These are phyloP conservation scores for Colletotrichum noveboracense DNA, from an alignment of 2,329 filamentous ascomycete genomes.

Conservation along the genomic window DNA sequence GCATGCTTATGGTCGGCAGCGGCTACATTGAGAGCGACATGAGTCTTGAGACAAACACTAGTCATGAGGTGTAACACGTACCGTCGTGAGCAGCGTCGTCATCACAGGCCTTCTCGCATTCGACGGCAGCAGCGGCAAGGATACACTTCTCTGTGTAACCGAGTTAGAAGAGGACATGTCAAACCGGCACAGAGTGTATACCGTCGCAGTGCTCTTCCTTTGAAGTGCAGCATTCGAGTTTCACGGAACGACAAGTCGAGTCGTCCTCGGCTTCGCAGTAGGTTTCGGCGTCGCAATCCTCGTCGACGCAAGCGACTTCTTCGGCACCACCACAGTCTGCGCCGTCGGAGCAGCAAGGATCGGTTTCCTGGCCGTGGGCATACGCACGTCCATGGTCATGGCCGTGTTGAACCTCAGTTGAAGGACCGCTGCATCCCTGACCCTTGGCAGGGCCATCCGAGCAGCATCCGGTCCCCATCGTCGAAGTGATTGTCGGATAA, in stretches of 20 bases:
- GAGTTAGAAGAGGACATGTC: neutral
- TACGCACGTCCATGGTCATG: neutral
- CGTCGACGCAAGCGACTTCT: neutral
- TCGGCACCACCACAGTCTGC: neutral
- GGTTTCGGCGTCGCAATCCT: constrained; percentile 11
- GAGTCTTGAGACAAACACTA: neutral
- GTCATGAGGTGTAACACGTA: constrained; percentile 18
- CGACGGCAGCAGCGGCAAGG: constrained; percentile 31
- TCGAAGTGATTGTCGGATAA: neutral
- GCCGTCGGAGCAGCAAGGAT: neutral
- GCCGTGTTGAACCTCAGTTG: neutral
- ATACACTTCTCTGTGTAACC: constrained; percentile 35
- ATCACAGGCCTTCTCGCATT: constrained; percentile 35
- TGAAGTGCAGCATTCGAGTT: constrained; percentile 29
- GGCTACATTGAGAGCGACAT: neutral
- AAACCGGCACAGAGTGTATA: neutral
- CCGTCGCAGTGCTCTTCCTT: constrained; percentile 32
- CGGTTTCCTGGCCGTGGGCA: neutral
- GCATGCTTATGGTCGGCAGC: constrained; percentile 27
- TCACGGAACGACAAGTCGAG: constrained; percentile 10
- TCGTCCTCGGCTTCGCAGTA: constrained; percentile 25
- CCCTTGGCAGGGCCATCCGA: constrained; percentile 13
- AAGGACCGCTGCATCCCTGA: neutral
- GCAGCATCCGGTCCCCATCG: constrained; percentile 23
- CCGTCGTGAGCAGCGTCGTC: constrained; percentile 25